These are phyloP conservation scores for Monosporascus sp. DNA, from an alignment of 2,329 filamentous ascomycete species.

Conservation along the genomic window DNA sequence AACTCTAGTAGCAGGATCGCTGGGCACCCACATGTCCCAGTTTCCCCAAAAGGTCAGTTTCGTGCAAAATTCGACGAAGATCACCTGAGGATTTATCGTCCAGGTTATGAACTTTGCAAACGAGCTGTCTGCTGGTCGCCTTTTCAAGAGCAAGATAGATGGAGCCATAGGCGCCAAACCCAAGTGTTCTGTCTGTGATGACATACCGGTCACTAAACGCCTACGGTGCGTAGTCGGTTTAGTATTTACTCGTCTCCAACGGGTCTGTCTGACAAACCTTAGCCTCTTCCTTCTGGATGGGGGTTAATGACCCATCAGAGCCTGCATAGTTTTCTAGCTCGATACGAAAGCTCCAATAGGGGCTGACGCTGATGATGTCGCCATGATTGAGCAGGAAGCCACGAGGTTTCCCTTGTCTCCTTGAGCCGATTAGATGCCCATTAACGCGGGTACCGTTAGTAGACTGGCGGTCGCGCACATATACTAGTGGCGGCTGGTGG, in stretches of 20 bases:
- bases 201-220: slow-evolving; percentile 42
- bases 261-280: slow-evolving; percentile 19
- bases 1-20: not conserved
- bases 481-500: slow-evolving; percentile 36
- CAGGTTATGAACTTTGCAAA: slow-evolving; percentile 63
- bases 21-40: slow-evolving; percentile 45
- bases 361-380: slow-evolving; percentile 41
- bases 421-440: slow-evolving; percentile 36
- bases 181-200: slow-evolving; percentile 46
- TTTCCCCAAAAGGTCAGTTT: slow-evolving; percentile 48
- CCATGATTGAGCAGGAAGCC: slow-evolving; percentile 46
- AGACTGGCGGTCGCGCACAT: slow-evolving; percentile 52
- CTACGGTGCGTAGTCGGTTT: slow-evolving; percentile 24
- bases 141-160: slow-evolving; percentile 52
- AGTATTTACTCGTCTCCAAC: not conserved
- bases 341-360: slow-evolving; percentile 32
- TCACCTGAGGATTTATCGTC: slow-evolving; percentile 24
- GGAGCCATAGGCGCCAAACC: slow-evolving; percentile 46
- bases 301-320: slow-evolving; percentile 11
- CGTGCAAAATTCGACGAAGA: slow-evolving; percentile 38
- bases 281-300: slow-evolving; percentile 29
- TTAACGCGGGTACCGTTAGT: slow-evolving; percentile 52
- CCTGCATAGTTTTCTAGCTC: slow-evolving; percentile 16
- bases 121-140: slow-evolving; percentile 53
- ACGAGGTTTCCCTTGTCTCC: slow-evolving; percentile 27